Evolutionary conservation across 805 yeast genomes (phyloP), one percentile per base, ranked within the genome.

Genomic region (Lachancea dasiensis): DNA sequence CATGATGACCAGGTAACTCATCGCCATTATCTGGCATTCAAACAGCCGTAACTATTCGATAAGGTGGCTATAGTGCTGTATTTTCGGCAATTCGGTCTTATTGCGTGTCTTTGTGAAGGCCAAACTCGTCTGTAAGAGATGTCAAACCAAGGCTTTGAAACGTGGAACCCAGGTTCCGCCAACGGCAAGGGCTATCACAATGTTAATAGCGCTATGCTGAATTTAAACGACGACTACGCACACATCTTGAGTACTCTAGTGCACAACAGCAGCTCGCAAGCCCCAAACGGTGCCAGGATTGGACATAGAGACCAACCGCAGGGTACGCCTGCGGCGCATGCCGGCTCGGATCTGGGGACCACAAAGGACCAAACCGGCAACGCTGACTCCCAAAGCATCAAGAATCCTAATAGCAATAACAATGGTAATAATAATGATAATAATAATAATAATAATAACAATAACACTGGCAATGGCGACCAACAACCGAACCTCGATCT

Each of bases 151-250:
- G 27, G 15, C 19, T 14, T 20, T 7, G 36, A 31, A 7, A 25
- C 16, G 18, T 37, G 40, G 40, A 37, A 37, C 25, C 19, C 31
- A 16, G 31, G 34, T n/a, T 10, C 36, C 10, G 25, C 27, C 8
- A 19, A 17, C 20, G 30, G 30, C n/a, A 24, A 31, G 29, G 31
- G 35, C 32, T 23, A 34, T 8, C 7, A 20, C 18, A 38, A 33
- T 21, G 14, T 33, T 11, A 49, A 48, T 34, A 44, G 38, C 27
- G 48, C 51, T 6, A 41, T 54, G 47, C 31, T 55, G 38, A 45
- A 43, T 22, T 46, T 54, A 29, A 45, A 50, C 27, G 61, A 56
- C 21, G 51, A 53, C 35, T 54, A 54, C 38, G 44, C 55, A 8
- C 41, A 46, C 21, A 46, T 56, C 24, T 31, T 56, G 27, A 50